Percentiles rank a stretch among this genome's conserved stretches.
phyloP scores from a whole-genome alignment of 768 basidiomycete species.

The Brasilioporus rufonigricans region DNA sequence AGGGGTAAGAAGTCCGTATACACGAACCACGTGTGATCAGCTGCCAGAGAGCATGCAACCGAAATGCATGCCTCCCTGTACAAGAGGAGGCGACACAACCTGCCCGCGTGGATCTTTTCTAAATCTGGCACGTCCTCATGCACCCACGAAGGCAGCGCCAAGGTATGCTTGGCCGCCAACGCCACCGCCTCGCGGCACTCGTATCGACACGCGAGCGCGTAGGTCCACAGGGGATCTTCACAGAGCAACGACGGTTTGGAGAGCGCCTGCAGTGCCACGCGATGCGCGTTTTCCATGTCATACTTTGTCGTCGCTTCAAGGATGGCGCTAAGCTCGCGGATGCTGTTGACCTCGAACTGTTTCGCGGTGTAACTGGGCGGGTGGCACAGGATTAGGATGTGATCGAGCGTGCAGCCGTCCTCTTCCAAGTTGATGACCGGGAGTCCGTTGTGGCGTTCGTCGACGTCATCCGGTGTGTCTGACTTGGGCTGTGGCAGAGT shows the following conservation, averaged over 20 bases:
- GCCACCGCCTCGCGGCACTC: neutral
- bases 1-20: neutral
- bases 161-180: conserved; percentile 10
- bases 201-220: conserved; percentile 13
- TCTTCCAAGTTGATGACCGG: conserved; percentile 12
- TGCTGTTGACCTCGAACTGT: neutral
- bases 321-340: conserved; percentile 4
- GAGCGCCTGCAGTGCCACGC: conserved; percentile 3
- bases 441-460: neutral
- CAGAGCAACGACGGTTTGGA: neutral
- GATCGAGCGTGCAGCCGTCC: conserved; percentile 3
- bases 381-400: conserved; percentile 11
- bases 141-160: conserved; percentile 2
- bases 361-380: neutral
- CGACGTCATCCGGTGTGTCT: neutral
- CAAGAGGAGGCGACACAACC: conserved; percentile 3
- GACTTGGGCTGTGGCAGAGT: conserved; percentile 6
- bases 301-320: conserved; percentile 16
- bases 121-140: conserved; percentile 6
- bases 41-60: neutral
- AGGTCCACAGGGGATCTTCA: conserved; percentile 6
- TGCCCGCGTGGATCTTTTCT: conserved; percentile 9
- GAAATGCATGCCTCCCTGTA: conserved; percentile 7
- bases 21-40: conserved; percentile 11
- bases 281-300: conserved; percentile 9